Percentiles rank a stretch among this genome's conserved stretches.
Conservation (phyloP, 176 grass and related monocot species). For the Luzula sylvatica region DNA sequence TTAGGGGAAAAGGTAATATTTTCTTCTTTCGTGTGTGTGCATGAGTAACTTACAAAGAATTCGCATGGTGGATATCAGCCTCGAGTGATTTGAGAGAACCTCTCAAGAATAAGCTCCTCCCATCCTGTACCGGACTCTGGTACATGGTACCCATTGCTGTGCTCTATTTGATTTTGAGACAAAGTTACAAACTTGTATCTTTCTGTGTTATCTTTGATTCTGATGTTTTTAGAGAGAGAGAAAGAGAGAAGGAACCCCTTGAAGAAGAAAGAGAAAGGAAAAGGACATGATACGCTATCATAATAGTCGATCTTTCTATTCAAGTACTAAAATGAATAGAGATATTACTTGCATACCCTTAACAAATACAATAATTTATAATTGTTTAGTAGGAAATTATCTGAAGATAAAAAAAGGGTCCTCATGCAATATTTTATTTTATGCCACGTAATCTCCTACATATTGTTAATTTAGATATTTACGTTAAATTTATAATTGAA, state of each 20-base stretch:
- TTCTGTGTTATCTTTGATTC: not conserved
- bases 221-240: not conserved
- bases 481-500: too few species aligned
- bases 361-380: too few species aligned
- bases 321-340: not conserved
- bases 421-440: too few species aligned
- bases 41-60: slow-evolving; percentile 42
- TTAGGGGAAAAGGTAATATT: not conserved
- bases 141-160: not conserved
- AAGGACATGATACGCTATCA: not conserved
- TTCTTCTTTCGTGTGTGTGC: too few species aligned
- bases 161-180: too few species aligned
- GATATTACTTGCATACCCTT: too few species aligned
- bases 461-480: too few species aligned
- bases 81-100: slow-evolving; percentile 65
- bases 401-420: too few species aligned
- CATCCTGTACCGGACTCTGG: slow-evolving; percentile 31
- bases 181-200: too few species aligned
- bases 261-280: slow-evolving; percentile 6
- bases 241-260: not conserved
- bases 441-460: too few species aligned
- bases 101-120: slow-evolving; percentile 45
- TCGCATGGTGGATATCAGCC: slow-evolving; percentile 75
- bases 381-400: too few species aligned
- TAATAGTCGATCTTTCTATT: not conserved